These are phyloP conservation scores for Geum urbanum DNA, from an alignment of 306 rosid species.

Conservation along the genomic window DNA sequence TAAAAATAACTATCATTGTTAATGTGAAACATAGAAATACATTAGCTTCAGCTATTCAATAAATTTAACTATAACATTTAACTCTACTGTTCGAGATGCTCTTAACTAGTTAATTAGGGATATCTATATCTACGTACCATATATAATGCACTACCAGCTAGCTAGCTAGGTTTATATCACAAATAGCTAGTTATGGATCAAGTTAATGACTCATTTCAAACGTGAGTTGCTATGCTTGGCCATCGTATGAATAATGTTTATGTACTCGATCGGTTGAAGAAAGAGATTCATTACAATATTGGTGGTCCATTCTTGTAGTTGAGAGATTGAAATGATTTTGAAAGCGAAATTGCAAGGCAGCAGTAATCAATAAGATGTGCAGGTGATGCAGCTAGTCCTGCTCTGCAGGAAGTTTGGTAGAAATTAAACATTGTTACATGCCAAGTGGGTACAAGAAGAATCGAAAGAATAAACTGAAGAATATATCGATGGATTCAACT, in stretches of 20 bases:
- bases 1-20: no score
- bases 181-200: no score
- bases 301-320: conserved; percentile 66
- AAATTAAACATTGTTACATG: not conserved
- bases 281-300: not conserved
- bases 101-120: no score
- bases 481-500: conserved; percentile 2
- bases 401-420: not conserved
- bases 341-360: conserved; percentile 50
- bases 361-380: conserved; percentile 23
- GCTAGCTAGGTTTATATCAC: no score
- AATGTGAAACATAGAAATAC: no score
- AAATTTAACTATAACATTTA: no score
- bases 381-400: conserved; percentile 9
- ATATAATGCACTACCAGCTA: not conserved
- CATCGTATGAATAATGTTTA: not conserved
- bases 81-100: no score
- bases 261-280: conserved; percentile 3
- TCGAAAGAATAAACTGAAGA: not conserved
- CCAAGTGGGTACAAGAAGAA: not conserved
- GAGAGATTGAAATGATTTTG: conserved; percentile 59
- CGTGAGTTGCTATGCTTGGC: not conserved
- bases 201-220: not conserved
- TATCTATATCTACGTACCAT: not conserved
- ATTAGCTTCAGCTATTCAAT: no score